Conservation (phyloP, 768 basidiomycete species). For the Suillus tomentosus region DNA sequence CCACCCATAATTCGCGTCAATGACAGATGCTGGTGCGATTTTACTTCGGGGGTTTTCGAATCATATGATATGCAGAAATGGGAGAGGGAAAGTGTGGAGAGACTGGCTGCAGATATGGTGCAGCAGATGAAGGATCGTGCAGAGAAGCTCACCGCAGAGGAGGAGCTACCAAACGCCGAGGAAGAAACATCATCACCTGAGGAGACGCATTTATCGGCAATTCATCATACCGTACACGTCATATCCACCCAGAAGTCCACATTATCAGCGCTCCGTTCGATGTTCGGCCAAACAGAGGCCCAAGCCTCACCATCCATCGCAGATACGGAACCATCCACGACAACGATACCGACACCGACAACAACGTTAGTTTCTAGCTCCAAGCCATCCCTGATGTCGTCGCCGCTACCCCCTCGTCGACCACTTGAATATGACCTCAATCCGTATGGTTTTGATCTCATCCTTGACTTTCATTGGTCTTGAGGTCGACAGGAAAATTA, state of each 20-base stretch:
- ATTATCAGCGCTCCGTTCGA: slow-evolving; percentile 26
- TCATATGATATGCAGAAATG: slow-evolving; percentile 77
- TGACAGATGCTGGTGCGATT: slow-evolving; percentile 88
- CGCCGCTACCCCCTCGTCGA: slow-evolving; percentile 16
- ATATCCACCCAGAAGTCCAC: slow-evolving; percentile 19
- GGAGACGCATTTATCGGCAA: slow-evolving; percentile 14
- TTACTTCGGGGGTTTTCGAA: slow-evolving; percentile 68
- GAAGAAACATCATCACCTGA: slow-evolving; percentile 24
- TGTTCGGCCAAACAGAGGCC: slow-evolving; percentile 22
- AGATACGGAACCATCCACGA: not conserved
- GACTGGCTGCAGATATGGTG: slow-evolving; percentile 40
- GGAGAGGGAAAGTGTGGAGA: slow-evolving; percentile 67
- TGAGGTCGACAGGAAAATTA: not conserved
- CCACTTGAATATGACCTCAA: slow-evolving; percentile 59
- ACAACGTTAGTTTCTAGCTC: slow-evolving; percentile 10
- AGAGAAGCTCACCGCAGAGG: slow-evolving; percentile 25
- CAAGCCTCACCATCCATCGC: slow-evolving; percentile 5
- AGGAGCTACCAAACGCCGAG: slow-evolving; percentile 31
- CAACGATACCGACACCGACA: not conserved
- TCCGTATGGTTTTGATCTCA: slow-evolving; percentile 67
- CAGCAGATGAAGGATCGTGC: slow-evolving; percentile 26
- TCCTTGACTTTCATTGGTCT: slow-evolving; percentile 78
- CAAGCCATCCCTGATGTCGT: slow-evolving; percentile 13
- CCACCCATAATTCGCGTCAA: slow-evolving; percentile 64
- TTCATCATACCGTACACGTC: slow-evolving; percentile 2